These are phyloP conservation scores for Dioszegia hungarica DNA, from an alignment of 768 basidiomycete genomes.

Conservation along the genomic window DNA sequence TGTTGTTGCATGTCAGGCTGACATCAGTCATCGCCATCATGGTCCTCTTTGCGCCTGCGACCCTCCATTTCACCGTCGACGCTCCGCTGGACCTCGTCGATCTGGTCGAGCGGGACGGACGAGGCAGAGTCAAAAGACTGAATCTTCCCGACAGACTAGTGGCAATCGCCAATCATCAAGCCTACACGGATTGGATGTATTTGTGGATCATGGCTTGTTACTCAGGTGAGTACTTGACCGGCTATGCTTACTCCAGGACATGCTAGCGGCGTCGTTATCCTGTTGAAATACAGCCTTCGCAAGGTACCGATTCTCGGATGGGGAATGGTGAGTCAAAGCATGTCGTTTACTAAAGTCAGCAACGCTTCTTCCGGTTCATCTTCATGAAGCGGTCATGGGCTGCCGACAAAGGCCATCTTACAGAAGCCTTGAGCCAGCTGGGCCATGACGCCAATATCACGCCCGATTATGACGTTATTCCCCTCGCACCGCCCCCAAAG, in stretches of 20 bases:
- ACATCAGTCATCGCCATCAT: conserved; percentile 41
- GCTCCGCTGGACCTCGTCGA: conserved; percentile 48
- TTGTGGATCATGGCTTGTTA: conserved; percentile 54
- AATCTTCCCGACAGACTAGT: conserved; percentile 77
- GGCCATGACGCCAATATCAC: conserved; percentile 49
- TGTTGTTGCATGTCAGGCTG: too few species aligned
- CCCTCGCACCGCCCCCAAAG: neutral
- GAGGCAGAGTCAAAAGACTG: conserved; percentile 59
- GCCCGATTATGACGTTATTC: conserved; percentile 1
- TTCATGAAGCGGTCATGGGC: conserved; percentile 90
- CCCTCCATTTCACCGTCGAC: conserved; percentile 43
- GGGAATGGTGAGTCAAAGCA: conserved; percentile 56
- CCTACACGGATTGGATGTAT: conserved; percentile 60
- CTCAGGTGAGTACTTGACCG: conserved; percentile 3
- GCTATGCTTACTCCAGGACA: conserved; percentile 31
- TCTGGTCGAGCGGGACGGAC: conserved; percentile 57
- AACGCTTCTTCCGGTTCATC: conserved; percentile 93
- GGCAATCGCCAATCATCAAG: conserved; percentile 81
- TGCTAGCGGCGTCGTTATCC: conserved; percentile 73
- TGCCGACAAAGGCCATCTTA: conserved; percentile 67
- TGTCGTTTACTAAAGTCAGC: conserved; percentile 27
- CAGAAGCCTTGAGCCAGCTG: conserved; percentile 62
- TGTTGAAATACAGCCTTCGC: conserved; percentile 84
- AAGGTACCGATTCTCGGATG: conserved; percentile 83
- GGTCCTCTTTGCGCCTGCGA: conserved; percentile 34